Evolutionary conservation across 257 asterid species (phyloP).

Genomic region (Solanum tacnaense): DNA sequence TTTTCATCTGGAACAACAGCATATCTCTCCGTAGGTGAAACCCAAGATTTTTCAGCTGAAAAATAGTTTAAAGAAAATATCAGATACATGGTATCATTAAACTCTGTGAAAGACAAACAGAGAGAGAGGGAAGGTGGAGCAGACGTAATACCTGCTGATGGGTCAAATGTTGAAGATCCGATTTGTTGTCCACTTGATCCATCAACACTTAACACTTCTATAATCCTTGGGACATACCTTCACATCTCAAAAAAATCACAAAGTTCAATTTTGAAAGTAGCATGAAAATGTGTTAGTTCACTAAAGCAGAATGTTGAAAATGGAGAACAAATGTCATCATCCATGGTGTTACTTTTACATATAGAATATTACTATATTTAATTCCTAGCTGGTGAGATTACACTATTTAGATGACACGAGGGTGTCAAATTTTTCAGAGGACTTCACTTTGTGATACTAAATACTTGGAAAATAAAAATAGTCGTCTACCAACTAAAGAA

Average conservation of each 20-base stretch:
- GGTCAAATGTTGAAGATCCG: slow-evolving; percentile 55
- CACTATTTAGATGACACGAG: background rate
- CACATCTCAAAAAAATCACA: background rate
- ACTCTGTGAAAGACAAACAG: background rate
- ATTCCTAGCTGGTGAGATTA: background rate
- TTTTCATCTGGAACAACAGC: slow-evolving; percentile 86
- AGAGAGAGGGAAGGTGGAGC: background rate
- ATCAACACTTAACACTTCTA: slow-evolving; percentile 70
- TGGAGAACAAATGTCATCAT: background rate
- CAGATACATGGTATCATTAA: background rate
- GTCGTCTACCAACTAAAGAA: background rate
- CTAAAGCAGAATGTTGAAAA: background rate
- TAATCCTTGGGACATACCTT: slow-evolving; percentile 75
- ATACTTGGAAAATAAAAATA: background rate
- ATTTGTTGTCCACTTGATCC: slow-evolving; percentile 75
- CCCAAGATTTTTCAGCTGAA: slow-evolving; percentile 55
- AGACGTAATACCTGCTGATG: slow-evolving; percentile 44
- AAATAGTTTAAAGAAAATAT: background rate
- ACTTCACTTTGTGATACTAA: background rate
- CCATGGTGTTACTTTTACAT: background rate
- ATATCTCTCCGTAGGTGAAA: slow-evolving; percentile 85
- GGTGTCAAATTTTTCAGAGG: background rate
- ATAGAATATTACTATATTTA: background rate
- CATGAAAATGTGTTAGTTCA: background rate
- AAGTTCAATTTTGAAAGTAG: background rate